These are phyloP conservation scores for Amaranthus cruentus DNA, from an alignment of 148 eudicot species.

Conservation along the genomic window DNA sequence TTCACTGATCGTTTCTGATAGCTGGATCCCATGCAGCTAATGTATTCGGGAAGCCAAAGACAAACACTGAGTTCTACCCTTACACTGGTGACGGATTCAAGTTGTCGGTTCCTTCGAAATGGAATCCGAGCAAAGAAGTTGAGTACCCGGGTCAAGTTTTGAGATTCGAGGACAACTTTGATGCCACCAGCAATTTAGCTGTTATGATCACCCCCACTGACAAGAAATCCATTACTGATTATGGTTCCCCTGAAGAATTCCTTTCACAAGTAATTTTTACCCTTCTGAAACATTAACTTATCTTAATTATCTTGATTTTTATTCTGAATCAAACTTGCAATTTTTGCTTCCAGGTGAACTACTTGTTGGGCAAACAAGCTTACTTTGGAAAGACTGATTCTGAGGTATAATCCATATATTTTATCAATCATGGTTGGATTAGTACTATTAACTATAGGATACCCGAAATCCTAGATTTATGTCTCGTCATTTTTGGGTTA, in stretches of 20 bases:
- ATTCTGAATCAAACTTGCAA: constrained; percentile 1
- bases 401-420: constrained; percentile 45
- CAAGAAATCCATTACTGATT: constrained; percentile 88
- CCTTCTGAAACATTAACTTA: background rate
- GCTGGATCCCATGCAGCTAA: constrained; percentile 49
- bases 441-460: too few relatives aligned
- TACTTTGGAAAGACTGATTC: constrained; percentile 82
- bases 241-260: constrained; percentile 85
- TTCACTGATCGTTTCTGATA: too few relatives aligned
- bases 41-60: constrained; percentile 88
- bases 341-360: constrained; percentile 49
- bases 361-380: constrained; percentile 82
- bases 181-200: constrained; percentile 60
- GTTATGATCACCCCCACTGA: constrained; percentile 73
- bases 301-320: background rate
- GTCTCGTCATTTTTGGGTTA: too few relatives aligned
- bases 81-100: constrained; percentile 74
- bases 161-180: constrained; percentile 92
- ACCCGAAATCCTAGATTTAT: too few relatives aligned
- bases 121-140: constrained; percentile 94
- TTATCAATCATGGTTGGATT: background rate
- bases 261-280: constrained; percentile 49
- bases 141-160: constrained; percentile 94
- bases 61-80: constrained; percentile 68
- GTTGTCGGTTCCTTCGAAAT: constrained; percentile 66